A percentile compares a stretch with the other conserved stretches of the same genome.
phyloP scores from a whole-genome alignment of 805 yeast species.

The Zygoascus tannicola region DNA sequence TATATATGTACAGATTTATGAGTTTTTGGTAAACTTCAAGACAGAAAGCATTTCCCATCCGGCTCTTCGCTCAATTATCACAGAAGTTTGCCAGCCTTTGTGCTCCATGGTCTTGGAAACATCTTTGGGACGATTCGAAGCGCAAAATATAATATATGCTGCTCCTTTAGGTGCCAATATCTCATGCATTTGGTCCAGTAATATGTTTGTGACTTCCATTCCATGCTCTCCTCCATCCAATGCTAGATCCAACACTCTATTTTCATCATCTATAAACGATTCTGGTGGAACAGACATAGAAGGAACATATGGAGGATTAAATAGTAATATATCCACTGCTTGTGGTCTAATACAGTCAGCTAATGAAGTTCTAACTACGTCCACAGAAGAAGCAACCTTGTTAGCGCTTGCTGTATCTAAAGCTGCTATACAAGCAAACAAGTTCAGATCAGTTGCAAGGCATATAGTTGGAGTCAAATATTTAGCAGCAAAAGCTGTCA shows the following conservation, averaged over 20 bases:
- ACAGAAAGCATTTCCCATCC: slow-evolving; percentile 93
- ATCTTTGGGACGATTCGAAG: slow-evolving; percentile 68
- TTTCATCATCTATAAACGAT: slow-evolving; percentile 55
- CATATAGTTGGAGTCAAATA: slow-evolving; percentile 41
- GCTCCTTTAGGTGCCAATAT: slow-evolving; percentile 53
- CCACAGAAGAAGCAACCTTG: slow-evolving; percentile 28
- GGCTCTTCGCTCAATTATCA: slow-evolving; percentile 64
- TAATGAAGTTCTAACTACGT: slow-evolving; percentile 49
- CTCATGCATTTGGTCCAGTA: slow-evolving; percentile 45
- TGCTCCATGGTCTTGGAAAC: slow-evolving; percentile 42
- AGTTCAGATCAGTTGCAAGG: slow-evolving; percentile 72
- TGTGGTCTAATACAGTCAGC: slow-evolving; percentile 39
- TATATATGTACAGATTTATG: not conserved
- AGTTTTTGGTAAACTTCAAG: slow-evolving; percentile 40
- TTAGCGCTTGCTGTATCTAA: slow-evolving; percentile 34
- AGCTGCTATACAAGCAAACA: slow-evolving; percentile 58
- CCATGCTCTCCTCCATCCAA: slow-evolving; percentile 85
- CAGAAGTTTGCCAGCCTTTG: slow-evolving; percentile 44
- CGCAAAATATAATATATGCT: slow-evolving; percentile 87
- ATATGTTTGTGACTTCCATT: slow-evolving; percentile 68
- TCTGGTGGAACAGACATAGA: slow-evolving; percentile 45
- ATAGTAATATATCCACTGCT: slow-evolving; percentile 61
- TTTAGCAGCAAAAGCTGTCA: slow-evolving; percentile 64
- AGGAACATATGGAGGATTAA: slow-evolving; percentile 97
- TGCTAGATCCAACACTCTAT: slow-evolving; percentile 81